Base-by-base conservation (phyloP, 1,284 basidiomycete genomes). In the Ceratobasidium sp. region DNA sequence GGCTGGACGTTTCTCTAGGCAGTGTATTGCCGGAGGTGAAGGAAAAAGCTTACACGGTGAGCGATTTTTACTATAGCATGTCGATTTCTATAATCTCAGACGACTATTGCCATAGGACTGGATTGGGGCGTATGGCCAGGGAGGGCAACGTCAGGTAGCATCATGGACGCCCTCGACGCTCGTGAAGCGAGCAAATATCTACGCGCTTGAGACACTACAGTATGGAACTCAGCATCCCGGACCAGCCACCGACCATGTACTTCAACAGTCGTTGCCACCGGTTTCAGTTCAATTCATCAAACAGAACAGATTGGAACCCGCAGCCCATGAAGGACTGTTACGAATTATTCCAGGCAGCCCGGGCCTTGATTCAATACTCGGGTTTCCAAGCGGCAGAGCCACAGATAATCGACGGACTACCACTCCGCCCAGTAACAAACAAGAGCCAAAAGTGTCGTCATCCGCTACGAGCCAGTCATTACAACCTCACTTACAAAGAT, bases 11-110 rank as follows among this genome's bases (percentile, higher is more conserved):
- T 20, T 39, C 60, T 15, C 60, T 63, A 40, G 18, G 12, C 13
- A 63, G 33, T 18, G 60, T 63, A 9, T 26, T 39, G 18, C 33
- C 20, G 6, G 20, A 6, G 39, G 28, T 55, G 15, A 55, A 55
- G 53, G 53, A 55, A 23, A 55, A 55, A 55, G 53, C 53, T 23
- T 55, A 55, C n/a, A 55, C 53, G 9, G 53, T 55, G 18, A 55
- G 53, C n/a, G 4, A 20, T 12, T 12, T 13, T 46, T 55, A 20
- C 53, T 7, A 20, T 23, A 9, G 15, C n/a, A n/a, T n/a, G n/a
- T n/a, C n/a, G n/a, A n/a, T 55, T 15, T 55, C 53, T 20, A 20
- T 55, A 20, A 20, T 55, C 53, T 23, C n/a, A 20, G 4, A 12
- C 53, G n/a, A 7, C n/a, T 55, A 23, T 46, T 20, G n/a, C n/a